Conservation (phyloP, 2,329 filamentous ascomycete species). For the Pestalotiopsis sp. region DNA sequence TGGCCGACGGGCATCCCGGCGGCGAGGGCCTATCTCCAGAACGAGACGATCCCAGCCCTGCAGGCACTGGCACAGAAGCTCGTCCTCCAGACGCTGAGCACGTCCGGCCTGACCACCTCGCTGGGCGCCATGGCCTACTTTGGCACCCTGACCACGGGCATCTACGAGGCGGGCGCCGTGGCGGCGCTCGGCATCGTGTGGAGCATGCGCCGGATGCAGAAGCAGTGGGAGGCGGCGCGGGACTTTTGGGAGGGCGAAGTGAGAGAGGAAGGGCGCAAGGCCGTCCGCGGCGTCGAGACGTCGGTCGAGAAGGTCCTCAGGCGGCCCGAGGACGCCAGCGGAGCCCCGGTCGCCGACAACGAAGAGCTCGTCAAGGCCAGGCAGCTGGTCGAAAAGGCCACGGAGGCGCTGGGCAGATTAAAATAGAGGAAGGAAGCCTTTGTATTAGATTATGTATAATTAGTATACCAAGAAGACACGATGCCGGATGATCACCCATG, state of each 20-base stretch:
- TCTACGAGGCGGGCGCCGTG: slow-evolving; percentile 65
- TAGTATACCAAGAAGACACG: not conserved
- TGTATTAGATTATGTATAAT: not conserved
- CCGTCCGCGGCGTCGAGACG: slow-evolving; percentile 57
- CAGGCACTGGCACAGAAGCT: slow-evolving; percentile 74
- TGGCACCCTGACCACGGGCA: slow-evolving; percentile 51
- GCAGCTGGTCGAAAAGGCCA: slow-evolving; percentile 49
- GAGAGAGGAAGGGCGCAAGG: slow-evolving; percentile 67
- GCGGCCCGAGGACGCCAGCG: slow-evolving; percentile 21
- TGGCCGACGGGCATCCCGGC: slow-evolving; percentile 78
- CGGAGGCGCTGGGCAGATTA: slow-evolving; percentile 49
- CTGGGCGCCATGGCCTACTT: slow-evolving; percentile 60
- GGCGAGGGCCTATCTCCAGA: slow-evolving; percentile 66
- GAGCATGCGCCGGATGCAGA: slow-evolving; percentile 61
- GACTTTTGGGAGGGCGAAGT: slow-evolving; percentile 67
- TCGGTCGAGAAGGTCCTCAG: slow-evolving; percentile 50
- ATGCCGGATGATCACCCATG: not conserved
- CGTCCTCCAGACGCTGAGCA: slow-evolving; percentile 74
- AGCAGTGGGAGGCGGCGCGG: slow-evolving; percentile 62
- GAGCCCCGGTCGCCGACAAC: slow-evolving; percentile 18
- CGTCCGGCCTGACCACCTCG: slow-evolving; percentile 62
- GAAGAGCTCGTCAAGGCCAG: slow-evolving; percentile 41
- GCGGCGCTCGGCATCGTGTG: slow-evolving; percentile 62
- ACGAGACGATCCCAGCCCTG: slow-evolving; percentile 69
- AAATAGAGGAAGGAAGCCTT: slow-evolving; percentile 34